Base-by-base conservation (phyloP, 2,329 filamentous ascomycete species). In the Chrysoporthe austroafricana region DNA sequence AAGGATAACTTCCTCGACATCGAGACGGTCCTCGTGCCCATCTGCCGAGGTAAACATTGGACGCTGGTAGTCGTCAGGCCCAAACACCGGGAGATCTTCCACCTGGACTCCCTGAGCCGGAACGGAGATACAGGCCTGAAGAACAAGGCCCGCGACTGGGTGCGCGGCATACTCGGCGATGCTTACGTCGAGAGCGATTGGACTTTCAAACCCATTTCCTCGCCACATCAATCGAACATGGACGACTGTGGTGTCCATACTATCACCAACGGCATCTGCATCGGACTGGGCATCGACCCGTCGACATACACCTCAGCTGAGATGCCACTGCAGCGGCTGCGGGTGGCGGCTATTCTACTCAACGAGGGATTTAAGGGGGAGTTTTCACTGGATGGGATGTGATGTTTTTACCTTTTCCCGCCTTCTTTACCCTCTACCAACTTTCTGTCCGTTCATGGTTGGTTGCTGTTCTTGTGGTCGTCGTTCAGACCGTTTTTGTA, bases 191-290 rank as follows among this genome's bases (percentile, higher is more conserved):
- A 80, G 16, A 78, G 79, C 1, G 88, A 91, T 52, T 94, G 91
- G 91, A 80, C 76, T 34, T 79, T 82, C 1, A 78, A 85, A 8
- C 75, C 78, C n/a, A 81, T 84, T 57, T 76, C 78, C 18, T 86
- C 85, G 46, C 84, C 86, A 0, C 73, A 71, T 2, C 91, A 94
- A 76, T 82, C 79, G 36, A 94, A 94, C 73, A 84, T 85, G 1
- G 88, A 85, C 74, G 92, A 94, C 75, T 94, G 92, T 72, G 92
- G 92, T n/a, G 86, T 93, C 3, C 92, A 93, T 75, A 87, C 90
- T 16, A 88, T 92, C 71, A 86, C 91, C 21, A 95, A 94, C 73
- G 89, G 86, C 18, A 84, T 93, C 60, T 91, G 88, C 66, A 73
- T 88, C 46, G 81, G 84, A 0, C 74, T 88, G 43, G 86, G 86